phyloP scores from a whole-genome alignment of 2,329 filamentous ascomycete species.

The Fusarium staphyleae region DNA sequence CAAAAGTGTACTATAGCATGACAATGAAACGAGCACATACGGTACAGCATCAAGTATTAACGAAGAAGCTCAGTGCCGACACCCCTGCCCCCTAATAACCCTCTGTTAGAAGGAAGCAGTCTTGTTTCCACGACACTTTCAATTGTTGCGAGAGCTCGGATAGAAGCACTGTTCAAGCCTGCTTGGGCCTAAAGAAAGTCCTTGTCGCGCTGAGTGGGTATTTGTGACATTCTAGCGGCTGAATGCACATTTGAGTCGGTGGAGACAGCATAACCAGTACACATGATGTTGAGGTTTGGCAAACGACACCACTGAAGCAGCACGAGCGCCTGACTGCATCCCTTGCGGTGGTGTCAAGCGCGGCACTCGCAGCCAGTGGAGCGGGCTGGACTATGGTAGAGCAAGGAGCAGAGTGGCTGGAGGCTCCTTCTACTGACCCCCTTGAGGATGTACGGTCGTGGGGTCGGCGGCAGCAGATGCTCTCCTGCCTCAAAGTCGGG shows the following conservation, averaged over 20 bases:
- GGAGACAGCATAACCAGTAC: conserved; percentile 21
- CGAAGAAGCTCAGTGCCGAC: too few relatives aligned
- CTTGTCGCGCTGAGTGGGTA: conserved; percentile 9
- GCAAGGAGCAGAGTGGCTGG: conserved; percentile 20
- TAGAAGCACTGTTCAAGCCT: conserved; percentile 14
- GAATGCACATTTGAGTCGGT: conserved; percentile 14
- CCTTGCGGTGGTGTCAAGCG: background rate
- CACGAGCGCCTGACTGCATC: conserved; percentile 23
- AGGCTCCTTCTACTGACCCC: background rate
- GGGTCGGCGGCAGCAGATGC: conserved; percentile 12
- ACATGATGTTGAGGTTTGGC: conserved; percentile 30
- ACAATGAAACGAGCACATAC: too few relatives aligned
- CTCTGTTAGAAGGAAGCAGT: too few relatives aligned
- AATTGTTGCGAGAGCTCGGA: too few relatives aligned
- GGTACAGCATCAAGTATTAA: too few relatives aligned
- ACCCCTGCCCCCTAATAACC: too few relatives aligned
- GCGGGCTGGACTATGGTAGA: conserved; percentile 12
- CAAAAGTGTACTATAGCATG: too few relatives aligned
- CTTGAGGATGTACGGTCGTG: background rate
- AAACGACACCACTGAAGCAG: conserved; percentile 16
- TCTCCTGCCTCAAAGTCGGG: conserved; percentile 11
- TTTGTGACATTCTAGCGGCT: conserved; percentile 13
- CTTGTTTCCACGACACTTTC: too few relatives aligned
- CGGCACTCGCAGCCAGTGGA: conserved; percentile 6
- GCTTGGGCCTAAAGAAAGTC: conserved; percentile 9